Evolutionary conservation across 2,329 filamentous ascomycete species (phyloP).

Genomic region (Colletotrichum simmondsii): DNA sequence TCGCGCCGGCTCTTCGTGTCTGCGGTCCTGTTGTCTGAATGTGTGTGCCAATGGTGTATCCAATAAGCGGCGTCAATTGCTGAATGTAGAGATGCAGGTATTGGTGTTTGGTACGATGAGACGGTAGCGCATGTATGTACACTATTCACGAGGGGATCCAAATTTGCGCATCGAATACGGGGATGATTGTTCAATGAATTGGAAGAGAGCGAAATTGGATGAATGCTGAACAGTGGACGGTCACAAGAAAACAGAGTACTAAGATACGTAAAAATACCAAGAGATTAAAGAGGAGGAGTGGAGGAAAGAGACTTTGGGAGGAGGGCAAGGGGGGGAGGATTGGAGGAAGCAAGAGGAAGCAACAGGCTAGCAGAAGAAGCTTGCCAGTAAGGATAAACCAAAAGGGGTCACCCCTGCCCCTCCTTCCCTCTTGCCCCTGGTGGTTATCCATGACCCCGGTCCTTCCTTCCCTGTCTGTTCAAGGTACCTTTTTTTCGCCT

Average conservation of each 20-base stretch:
- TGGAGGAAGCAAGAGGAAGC: background rate
- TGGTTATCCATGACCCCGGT: background rate
- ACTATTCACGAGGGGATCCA: background rate
- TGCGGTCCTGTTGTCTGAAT: background rate
- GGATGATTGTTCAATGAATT: background rate
- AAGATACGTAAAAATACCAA: background rate
- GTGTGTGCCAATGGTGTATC: background rate
- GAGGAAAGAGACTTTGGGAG: too few species aligned
- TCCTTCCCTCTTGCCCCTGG: slow-evolving; percentile 1
- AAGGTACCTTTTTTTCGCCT: background rate
- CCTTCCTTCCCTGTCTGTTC: background rate
- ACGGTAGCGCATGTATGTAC: background rate
- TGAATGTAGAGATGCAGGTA: background rate
- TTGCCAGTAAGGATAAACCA: slow-evolving; percentile 1
- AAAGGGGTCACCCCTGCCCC: slow-evolving; percentile 5
- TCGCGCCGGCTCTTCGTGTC: background rate
- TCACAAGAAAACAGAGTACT: background rate
- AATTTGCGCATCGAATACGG: background rate
- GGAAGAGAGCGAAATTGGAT: background rate
- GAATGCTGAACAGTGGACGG: background rate
- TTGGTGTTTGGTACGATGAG: background rate
- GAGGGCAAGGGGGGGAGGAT: background rate
- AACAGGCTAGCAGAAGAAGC: background rate
- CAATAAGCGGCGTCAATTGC: too few species aligned
- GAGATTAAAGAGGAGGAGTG: background rate